Evolutionary conservation across 1,139 yeast genomes (phyloP), one percentile per base, ranked within the genome.

Genomic region (Pneumocystis carinii): DNA sequence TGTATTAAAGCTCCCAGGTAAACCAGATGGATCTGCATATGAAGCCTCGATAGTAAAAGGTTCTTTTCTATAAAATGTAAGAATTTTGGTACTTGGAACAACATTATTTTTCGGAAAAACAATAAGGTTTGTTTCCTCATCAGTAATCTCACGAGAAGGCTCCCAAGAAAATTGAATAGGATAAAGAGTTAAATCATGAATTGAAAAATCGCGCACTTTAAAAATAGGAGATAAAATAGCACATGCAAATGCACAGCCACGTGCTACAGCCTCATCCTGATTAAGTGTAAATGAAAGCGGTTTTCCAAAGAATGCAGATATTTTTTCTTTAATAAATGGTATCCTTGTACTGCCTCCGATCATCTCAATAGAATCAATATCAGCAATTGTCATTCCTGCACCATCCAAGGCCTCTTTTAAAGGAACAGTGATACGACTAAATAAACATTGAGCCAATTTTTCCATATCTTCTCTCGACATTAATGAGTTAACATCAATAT

Each of bases 301-400:
- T 81, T 89, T 89, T 74, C 88, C 90, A 74, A 92, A 89, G 68
- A 87, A 80, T 74, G 86, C 87, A 70, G 86, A 72, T 71, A 92
- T 81, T 75, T 83, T 86, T 70, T 84, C 82, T 83, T 92, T 92
- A 75, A 92, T 81, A 66, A 87, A 79, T 74, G 99, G 99, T 70
- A 92, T 95, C 82, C 99, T 90, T 71, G 97, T 87, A 75, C 95
- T 87, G 71, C 99, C 99, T 79, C 99, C 99, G 74, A 92, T 86
- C 67, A 92, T 84, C 80, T 92, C 99, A 71, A 92, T 84, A 65
- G 90, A 83, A 77, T 90, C 97, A 68, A 92, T 78, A 66, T 90
- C 95, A 35, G 78, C 86, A 67, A 79, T 78, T 61, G 83, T 74
- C 68, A 92, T 74, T 65, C 86, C 86, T 66, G 98, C 95, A 74